Conservation (phyloP, 805 yeast genomes). For the Yarrowia alimentaria region DNA sequence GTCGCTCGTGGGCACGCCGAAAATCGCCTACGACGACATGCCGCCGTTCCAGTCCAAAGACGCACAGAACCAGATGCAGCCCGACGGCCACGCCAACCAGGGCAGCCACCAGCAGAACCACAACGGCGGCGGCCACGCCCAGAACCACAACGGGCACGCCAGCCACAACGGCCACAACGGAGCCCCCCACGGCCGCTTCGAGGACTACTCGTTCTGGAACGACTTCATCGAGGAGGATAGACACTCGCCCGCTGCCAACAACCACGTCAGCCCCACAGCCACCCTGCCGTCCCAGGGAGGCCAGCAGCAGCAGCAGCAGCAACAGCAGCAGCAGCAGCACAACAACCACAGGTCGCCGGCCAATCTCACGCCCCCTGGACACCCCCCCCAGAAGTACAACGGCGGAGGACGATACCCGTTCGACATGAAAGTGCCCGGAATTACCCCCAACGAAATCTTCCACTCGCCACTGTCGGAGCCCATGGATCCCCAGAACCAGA, state of each 20-base stretch:
- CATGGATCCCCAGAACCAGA: constrained; percentile 23
- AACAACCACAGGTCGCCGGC: constrained; percentile 14
- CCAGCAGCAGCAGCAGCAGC: constrained; percentile 1
- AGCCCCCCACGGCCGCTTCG: not conserved
- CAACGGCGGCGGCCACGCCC: not conserved
- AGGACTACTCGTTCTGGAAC: constrained; percentile 23
- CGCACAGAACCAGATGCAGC: not conserved
- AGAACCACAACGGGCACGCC: not conserved
- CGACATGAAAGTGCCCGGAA: constrained; percentile 18
- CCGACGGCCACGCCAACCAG: no score
- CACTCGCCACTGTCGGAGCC: constrained; percentile 26
- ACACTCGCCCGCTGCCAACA: constrained; percentile 7
- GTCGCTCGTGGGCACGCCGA: constrained; percentile 24
- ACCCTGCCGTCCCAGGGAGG: constrained; percentile 7
- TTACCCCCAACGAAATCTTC: constrained; percentile 23
- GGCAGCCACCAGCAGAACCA: not conserved
- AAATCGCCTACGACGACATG: constrained; percentile 20
- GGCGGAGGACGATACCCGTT: constrained; percentile 9
- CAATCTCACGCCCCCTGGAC: constrained; percentile 5
- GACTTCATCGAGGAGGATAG: constrained; percentile 24
- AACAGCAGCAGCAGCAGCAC: no score
- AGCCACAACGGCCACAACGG: not conserved
- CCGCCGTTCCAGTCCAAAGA: constrained; percentile 3
- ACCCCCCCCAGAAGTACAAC: not conserved
- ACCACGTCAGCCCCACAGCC: constrained; percentile 13